A percentile compares a stretch with the other conserved stretches of the same genome.
Conservation (phyloP, 1,139 yeast genomes). For the Zhuliangozyma parablackwelliae region DNA sequence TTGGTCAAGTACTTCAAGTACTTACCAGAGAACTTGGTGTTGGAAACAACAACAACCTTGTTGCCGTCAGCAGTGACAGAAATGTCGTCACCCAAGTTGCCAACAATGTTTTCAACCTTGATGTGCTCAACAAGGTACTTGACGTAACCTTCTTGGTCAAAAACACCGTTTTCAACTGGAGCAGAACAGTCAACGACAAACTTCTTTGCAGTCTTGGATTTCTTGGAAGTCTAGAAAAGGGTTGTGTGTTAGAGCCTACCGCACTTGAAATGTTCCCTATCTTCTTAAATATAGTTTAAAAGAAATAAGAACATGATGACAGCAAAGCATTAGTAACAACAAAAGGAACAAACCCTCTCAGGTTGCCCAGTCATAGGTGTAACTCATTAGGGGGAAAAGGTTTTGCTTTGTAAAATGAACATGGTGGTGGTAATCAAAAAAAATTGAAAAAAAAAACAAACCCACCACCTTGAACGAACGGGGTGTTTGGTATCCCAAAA, state of each 20-base stretch:
- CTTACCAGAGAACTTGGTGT: slow-evolving; percentile 98
- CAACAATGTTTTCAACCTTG: slow-evolving; percentile 95
- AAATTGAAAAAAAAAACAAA: too few relatives aligned
- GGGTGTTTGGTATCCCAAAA: too few relatives aligned
- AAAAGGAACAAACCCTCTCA: too few relatives aligned
- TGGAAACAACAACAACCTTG: slow-evolving; percentile 84
- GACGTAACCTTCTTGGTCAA: slow-evolving; percentile 96
- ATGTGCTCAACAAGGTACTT: slow-evolving; percentile 98
- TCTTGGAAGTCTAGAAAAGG: slow-evolving; percentile 64
- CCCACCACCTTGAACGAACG: too few relatives aligned
- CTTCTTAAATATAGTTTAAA: slow-evolving; percentile 5
- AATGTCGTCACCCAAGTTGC: slow-evolving; percentile 96
- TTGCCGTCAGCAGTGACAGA: slow-evolving; percentile 80
- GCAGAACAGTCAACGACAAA: slow-evolving; percentile 96
- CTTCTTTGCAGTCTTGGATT: slow-evolving; percentile 77
- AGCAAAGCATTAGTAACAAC: slow-evolving; percentile 11
- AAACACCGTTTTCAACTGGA: slow-evolving; percentile 96
- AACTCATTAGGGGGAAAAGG: too few relatives aligned
- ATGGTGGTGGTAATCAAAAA: too few relatives aligned
- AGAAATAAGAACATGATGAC: slow-evolving; percentile 13
- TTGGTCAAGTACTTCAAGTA: slow-evolving; percentile 98
- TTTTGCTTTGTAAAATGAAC: too few relatives aligned
- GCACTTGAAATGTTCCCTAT: slow-evolving; percentile 37
- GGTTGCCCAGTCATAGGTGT: too few relatives aligned
- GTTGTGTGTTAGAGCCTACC: slow-evolving; percentile 47